phyloP scores from a whole-genome alignment of 2,329 filamentous ascomycete genomes.

The Colletotrichum paranaense region DNA sequence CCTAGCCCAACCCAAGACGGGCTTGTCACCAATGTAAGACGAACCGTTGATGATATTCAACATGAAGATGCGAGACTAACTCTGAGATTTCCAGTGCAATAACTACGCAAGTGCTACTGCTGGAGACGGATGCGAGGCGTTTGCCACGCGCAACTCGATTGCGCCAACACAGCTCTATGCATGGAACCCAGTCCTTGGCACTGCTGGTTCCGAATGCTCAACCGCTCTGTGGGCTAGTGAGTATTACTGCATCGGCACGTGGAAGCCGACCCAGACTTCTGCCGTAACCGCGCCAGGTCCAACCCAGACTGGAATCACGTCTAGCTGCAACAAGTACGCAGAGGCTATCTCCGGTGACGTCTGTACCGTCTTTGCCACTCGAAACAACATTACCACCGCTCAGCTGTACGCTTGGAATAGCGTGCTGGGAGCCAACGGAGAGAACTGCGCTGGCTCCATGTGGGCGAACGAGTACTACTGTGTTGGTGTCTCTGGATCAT shows the following conservation, averaged over 20 bases:
- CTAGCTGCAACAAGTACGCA: not conserved
- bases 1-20: not conserved
- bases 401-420: not conserved
- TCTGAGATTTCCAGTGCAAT: not conserved
- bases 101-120: not conserved
- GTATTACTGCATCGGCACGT: not conserved
- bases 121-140: not conserved
- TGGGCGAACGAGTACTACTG: not conserved
- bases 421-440: not conserved
- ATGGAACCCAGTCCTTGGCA: not conserved
- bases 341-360: not conserved
- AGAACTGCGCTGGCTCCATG: not conserved
- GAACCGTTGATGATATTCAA: not conserved
- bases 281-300: no score
- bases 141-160: not conserved
- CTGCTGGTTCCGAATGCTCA: not conserved
- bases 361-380: not conserved
- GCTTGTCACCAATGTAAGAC: not conserved
- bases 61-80: not conserved
- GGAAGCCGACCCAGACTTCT: not conserved
- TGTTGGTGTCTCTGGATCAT: not conserved
- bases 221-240: not conserved
- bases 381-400: not conserved
- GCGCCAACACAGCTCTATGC: not conserved
- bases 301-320: not conserved